Base-by-base conservation (phyloP, 495 filamentous ascomycete genomes). In the Neurospora sp. region DNA sequence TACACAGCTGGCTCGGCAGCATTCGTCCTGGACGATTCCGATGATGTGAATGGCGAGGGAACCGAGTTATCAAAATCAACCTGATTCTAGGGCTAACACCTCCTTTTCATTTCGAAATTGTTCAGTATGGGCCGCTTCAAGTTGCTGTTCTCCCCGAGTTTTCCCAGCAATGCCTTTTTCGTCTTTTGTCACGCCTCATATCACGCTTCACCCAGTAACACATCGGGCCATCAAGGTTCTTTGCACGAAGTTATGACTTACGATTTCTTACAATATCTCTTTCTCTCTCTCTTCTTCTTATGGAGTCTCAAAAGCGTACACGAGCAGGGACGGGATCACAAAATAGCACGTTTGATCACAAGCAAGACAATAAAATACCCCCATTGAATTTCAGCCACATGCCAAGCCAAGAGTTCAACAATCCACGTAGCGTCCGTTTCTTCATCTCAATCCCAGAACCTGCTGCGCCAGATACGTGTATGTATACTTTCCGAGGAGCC, bases 1-100 rank as follows among this genome's bases (percentile, higher is more conserved):
- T 86, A 84, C 73, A 80, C 80, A 1, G 81, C 80, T 27, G 83
- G 84, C 10, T 83, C 83, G 1, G 84, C 84, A 0, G 82, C 84
- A 5, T 86, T 83, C 39, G 73, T 84, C 14, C 74, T 83, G 37
- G 80, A 82, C 42, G 80, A 84, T 39, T 72, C 72, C 70, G 77
- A 81, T 68, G 78, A 75, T 11, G 76, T 79, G 39, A 77, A 78
- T 69, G 71, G 73, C 14, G 65, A 69, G 2, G 39, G 31, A 35
- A 31, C 8, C 65, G 41, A 69, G 27, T 4, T 27, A 65, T 37
- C 14, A 27, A 35, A 14, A 18, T 18, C 27, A 35, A 37, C 12
- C 22, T 65, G 53, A 35, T 18, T 35, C 22, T 9, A 61, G 14
- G 53, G 53, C 18, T 14, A 18, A 9, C 53, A 35, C 16, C 12